Percentiles rank a stretch among this genome's conserved stretches.
Evolutionary conservation across 768 basidiomycete genomes (phyloP).

Genomic region (Phaeotremella fagi): DNA sequence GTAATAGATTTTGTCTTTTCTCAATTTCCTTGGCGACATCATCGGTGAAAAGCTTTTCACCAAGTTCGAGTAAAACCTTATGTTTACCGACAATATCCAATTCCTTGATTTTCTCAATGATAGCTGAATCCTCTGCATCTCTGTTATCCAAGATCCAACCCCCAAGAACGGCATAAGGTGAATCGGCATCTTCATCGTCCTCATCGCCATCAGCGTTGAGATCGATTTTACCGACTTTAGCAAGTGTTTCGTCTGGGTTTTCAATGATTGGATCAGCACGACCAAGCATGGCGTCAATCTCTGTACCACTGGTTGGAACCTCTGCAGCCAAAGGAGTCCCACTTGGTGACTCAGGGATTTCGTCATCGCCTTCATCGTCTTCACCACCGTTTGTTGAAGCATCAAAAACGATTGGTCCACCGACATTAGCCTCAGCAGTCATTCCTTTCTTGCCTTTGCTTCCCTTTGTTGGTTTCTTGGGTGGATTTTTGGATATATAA

Average conservation of each 20-base stretch:
- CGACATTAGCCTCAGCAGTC: slow-evolving; percentile 46
- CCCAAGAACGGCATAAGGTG: slow-evolving; percentile 77
- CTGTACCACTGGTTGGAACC: slow-evolving; percentile 49
- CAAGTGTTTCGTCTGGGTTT: slow-evolving; percentile 63
- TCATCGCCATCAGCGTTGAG: slow-evolving; percentile 60
- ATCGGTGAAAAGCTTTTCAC: slow-evolving; percentile 74
- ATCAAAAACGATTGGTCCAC: slow-evolving; percentile 48
- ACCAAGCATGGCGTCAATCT: slow-evolving; percentile 72
- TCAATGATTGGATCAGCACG: slow-evolving; percentile 50
- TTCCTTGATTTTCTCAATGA: slow-evolving; percentile 73
- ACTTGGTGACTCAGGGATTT: slow-evolving; percentile 20
- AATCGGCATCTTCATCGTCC: slow-evolving; percentile 77
- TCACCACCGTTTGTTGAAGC: slow-evolving; percentile 38
- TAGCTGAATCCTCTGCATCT: slow-evolving; percentile 48
- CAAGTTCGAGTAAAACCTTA: slow-evolving; percentile 76
- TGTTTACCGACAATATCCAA: slow-evolving; percentile 92
- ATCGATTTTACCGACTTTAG: slow-evolving; percentile 63
- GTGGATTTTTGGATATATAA: slow-evolving; percentile 96
- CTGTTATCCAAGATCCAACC: slow-evolving; percentile 76
- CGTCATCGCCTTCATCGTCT: slow-evolving; percentile 43
- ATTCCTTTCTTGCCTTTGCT: slow-evolving; percentile 52
- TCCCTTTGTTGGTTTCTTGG: slow-evolving; percentile 64
- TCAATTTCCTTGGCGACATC: slow-evolving; percentile 53
- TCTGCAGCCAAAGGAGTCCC: slow-evolving; percentile 10
- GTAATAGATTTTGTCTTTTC: slow-evolving; percentile 63